These are phyloP conservation scores for barley (Hordeum vulgare) DNA, from an alignment of 176 grass and related monocot genomes.

Conservation along the genomic window MorexV3_pseudomolecules_assembly NC_058524.1:482158228-482158727, in stretches of 20 bases:
- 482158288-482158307: conserved; percentile 69
- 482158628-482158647: too few relatives aligned
- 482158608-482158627: too few relatives aligned
- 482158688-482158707: too few relatives aligned
- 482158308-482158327: conserved; percentile 57
- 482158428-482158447: conserved; percentile 40
- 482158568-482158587: too few relatives aligned
- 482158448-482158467: conserved; percentile 60
- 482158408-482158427: conserved; percentile 61
- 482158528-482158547: conserved; percentile 46
- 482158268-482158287: conserved; percentile 72
- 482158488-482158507: conserved; percentile 84
- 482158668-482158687: too few relatives aligned
- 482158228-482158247: conserved; percentile 68
- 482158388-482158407: conserved; percentile 53
- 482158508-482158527: conserved; percentile 94
- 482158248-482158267: conserved; percentile 74
- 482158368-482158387: neutral
- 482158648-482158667: too few relatives aligned
- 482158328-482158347: conserved; percentile 89
- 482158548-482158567: conserved; percentile 80
- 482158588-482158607: too few relatives aligned
- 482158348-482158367: conserved; percentile 11
- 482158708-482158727: too few relatives aligned
- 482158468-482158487: conserved; percentile 61